These are phyloP conservation scores for Coprinopsis marcescibilis DNA, from an alignment of 768 basidiomycete species.

Conservation along the genomic window DNA sequence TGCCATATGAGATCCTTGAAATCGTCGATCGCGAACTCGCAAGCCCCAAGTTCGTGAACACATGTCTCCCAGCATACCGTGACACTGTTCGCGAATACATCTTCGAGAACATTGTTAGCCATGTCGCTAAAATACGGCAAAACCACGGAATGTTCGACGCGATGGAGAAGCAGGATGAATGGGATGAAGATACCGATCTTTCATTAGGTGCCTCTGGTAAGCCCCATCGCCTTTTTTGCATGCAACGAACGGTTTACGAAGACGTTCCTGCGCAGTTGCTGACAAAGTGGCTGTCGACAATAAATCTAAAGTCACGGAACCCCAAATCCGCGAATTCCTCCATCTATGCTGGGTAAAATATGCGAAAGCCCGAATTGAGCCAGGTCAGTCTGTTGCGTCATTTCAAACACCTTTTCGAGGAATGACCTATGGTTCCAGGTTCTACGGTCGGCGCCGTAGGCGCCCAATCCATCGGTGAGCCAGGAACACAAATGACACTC, in stretches of 20 bases:
- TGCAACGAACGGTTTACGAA: too few species aligned
- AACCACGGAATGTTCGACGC: slow-evolving; percentile 82
- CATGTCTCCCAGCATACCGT: slow-evolving; percentile 69
- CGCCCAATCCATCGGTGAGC: slow-evolving; percentile 98
- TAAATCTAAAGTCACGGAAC: slow-evolving; percentile 79
- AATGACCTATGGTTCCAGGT: slow-evolving; percentile 36
- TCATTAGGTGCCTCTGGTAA: slow-evolving; percentile 69
- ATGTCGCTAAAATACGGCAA: slow-evolving; percentile 61
- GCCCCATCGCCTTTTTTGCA: slow-evolving; percentile 17
- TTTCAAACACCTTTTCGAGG: background rate
- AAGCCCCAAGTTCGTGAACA: slow-evolving; percentile 52
- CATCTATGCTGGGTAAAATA: slow-evolving; percentile 89
- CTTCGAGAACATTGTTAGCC: slow-evolving; percentile 54
- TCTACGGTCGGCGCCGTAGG: slow-evolving; percentile 98
- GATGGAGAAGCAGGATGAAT: slow-evolving; percentile 63
- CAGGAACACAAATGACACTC: slow-evolving; percentile 98
- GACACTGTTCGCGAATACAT: slow-evolving; percentile 69
- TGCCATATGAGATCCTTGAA: slow-evolving; percentile 84
- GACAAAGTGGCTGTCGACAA: slow-evolving; percentile 82
- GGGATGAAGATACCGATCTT: slow-evolving; percentile 74
- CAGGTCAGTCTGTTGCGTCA: slow-evolving; percentile 43
- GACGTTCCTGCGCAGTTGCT: too few species aligned
- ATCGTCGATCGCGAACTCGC: slow-evolving; percentile 61
- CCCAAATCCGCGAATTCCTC: slow-evolving; percentile 75
- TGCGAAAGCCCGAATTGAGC: slow-evolving; percentile 93